Conservation (phyloP, 176 grass and related monocot species). For the Ensete glaucum region DNA sequence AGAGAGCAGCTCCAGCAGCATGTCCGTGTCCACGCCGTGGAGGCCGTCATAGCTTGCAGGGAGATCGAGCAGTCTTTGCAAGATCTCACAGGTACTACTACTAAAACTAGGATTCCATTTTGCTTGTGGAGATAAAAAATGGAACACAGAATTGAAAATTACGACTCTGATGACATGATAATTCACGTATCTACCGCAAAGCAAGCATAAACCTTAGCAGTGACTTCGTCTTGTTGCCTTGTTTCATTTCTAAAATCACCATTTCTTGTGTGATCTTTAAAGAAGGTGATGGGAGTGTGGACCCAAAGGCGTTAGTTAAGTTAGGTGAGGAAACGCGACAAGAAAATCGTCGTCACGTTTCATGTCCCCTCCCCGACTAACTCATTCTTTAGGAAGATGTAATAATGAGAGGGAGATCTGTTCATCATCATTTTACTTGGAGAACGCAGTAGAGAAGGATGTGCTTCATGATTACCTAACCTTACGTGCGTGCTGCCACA, state of each 20-base stretch:
- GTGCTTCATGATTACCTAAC: no score
- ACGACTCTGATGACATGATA: background rate
- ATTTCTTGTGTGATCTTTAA: background rate
- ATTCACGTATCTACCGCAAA: background rate
- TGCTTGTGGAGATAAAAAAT: background rate
- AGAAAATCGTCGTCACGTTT: constrained; percentile 7
- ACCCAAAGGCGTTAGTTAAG: constrained; percentile 8
- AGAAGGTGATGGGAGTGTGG: background rate
- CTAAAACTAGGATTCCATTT: background rate
- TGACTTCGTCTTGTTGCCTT: no score
- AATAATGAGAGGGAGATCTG: background rate
- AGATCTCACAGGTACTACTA: constrained; percentile 71
- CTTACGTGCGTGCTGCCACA: no score
- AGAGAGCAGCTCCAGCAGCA: constrained; percentile 99
- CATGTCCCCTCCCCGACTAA: background rate
- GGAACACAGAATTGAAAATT: background rate
- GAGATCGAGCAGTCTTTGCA: constrained; percentile 98
- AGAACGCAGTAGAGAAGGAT: no score
- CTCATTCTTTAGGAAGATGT: background rate
- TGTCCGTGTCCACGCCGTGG: constrained; percentile 97
- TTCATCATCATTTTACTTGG: no score
- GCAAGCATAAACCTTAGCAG: no score
- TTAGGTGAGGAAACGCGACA: constrained; percentile 22
- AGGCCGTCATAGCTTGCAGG: constrained; percentile 98
- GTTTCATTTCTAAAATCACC: no score